Base-by-base conservation (phyloP, 257 asterid species). In the Scutellaria minor region DNA sequence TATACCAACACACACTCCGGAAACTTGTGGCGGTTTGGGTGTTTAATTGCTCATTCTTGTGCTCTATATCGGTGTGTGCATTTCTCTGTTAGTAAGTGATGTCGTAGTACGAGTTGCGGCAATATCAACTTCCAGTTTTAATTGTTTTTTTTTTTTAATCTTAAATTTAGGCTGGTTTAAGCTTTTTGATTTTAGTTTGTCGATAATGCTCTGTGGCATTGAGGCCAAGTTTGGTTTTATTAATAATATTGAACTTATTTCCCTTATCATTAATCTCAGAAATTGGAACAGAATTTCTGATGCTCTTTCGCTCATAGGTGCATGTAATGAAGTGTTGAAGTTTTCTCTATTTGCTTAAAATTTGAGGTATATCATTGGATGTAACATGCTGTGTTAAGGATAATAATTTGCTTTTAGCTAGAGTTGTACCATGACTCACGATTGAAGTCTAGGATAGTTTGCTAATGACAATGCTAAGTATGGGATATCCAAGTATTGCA, bases 201-300 rank as follows among this genome's bases (percentile, higher is more conserved):
- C 65, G 50, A 9, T 64, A 18, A 64, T 37, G 66, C 9, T 18
- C 31, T 12, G 70, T 56, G 44, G 11, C 62, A 15, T 13, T 70
- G 59, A 56, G 58, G 72, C 22, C 10, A 18, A 57, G 50, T 40
- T 37, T 11, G 35, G 53, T 45, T 11, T 6, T 59, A 15, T 60
- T 18, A 39, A 3, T 15, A 39, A 31, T 31, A 31, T 31, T 54
- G 64, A 39, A 48, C 31, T 78, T 47, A 47, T n/a, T 51, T 60
- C 55, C 11, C 60, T 41, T 15, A 39, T 39, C 24, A 66, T 20
- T 79, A 55, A n/a, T 64, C 9, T 40, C 13, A 62, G 63, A 46
- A 55, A 14, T 60, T 51, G 70, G 45, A 47, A 18, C 67, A 41
- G 20, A 75, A n/a, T 24, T 50, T 46, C 50, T 75, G 64, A 66